phyloP scores from a whole-genome alignment of 2,329 filamentous ascomycete species.

The Byssothecium circinans region DNA sequence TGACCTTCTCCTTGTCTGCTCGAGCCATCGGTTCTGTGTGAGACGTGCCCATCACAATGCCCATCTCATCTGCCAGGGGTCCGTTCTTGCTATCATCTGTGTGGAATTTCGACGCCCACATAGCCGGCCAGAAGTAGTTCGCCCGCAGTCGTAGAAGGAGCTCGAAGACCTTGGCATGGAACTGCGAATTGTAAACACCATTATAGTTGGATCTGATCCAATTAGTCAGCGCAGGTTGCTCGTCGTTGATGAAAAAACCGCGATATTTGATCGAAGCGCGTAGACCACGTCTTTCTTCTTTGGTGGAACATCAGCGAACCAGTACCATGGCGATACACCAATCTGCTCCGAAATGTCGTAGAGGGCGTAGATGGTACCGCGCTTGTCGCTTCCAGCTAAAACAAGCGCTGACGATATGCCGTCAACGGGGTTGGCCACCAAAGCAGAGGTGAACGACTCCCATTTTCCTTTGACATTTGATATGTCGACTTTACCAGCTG shows the following conservation, averaged over 20 bases:
- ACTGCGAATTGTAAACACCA: constrained; percentile 55
- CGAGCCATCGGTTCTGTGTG: constrained; percentile 71
- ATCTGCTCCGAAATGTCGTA: constrained; percentile 72
- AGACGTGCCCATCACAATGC: constrained; percentile 69
- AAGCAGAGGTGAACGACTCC: constrained; percentile 64
- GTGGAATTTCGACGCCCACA: constrained; percentile 69
- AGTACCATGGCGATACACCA: constrained; percentile 69
- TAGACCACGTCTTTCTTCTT: constrained; percentile 57
- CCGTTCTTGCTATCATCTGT: constrained; percentile 69
- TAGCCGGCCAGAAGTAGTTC: constrained; percentile 73
- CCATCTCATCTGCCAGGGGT: constrained; percentile 68
- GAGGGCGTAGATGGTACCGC: constrained; percentile 67
- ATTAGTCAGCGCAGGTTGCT: constrained; percentile 64
- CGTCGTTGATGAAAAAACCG: constrained; percentile 70
- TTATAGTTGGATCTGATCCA: constrained; percentile 61
- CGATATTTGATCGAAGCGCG: constrained; percentile 65
- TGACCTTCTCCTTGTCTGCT: constrained; percentile 48
- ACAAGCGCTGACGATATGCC: constrained; percentile 61
- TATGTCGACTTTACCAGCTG: constrained; percentile 58
- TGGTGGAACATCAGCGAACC: constrained; percentile 63
- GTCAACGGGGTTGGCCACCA: constrained; percentile 59
- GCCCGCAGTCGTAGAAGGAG: constrained; percentile 67
- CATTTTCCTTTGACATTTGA: constrained; percentile 61
- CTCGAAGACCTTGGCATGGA: constrained; percentile 70
- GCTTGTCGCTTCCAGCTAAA: constrained; percentile 64